Evolutionary conservation across 176 grass and related monocot species (phyloP).

Genomic region (Oryza australiensis): DNA sequence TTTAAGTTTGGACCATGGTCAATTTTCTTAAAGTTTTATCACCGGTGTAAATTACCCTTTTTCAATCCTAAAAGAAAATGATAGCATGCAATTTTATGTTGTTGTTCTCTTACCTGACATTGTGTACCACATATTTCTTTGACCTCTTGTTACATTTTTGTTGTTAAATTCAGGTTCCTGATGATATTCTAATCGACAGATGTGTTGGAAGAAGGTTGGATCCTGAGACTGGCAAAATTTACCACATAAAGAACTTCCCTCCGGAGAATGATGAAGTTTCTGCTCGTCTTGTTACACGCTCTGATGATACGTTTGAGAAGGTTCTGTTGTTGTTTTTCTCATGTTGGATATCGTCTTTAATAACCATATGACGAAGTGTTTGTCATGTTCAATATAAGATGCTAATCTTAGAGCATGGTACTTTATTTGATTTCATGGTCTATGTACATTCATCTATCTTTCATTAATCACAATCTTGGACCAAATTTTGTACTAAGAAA

Average conservation of each 20-base stretch:
- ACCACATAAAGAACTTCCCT: slow-evolving; percentile 77
- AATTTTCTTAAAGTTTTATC: neutral
- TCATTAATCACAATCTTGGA: neutral
- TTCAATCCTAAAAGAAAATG: neutral
- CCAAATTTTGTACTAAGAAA: neutral
- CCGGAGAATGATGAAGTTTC: slow-evolving; percentile 83
- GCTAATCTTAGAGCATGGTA: slow-evolving; percentile 6
- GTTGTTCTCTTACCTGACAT: neutral
- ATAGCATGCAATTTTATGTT: slow-evolving; percentile 1
- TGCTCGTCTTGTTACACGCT: slow-evolving; percentile 65
- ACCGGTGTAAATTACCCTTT: neutral
- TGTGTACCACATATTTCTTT: slow-evolving; percentile 10
- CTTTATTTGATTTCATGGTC: slow-evolving; percentile 3
- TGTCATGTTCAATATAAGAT: slow-evolving; percentile 15
- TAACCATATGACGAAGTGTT: neutral
- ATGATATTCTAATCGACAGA: slow-evolving; percentile 89
- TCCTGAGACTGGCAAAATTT: slow-evolving; percentile 89
- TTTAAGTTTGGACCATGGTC: neutral
- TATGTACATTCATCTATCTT: neutral
- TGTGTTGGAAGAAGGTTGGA: slow-evolving; percentile 95
- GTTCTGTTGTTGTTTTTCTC: slow-evolving; percentile 39
- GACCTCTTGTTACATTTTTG: slow-evolving; percentile 32
- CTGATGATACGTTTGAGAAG: slow-evolving; percentile 85
- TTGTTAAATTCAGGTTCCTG: slow-evolving; percentile 80
- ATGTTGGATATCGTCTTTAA: neutral